Evolutionary conservation across 75 land plant genomes (phyloP), one percentile per base, ranked within the genome.

Genomic region (Ceratopteris richardii): DNA sequence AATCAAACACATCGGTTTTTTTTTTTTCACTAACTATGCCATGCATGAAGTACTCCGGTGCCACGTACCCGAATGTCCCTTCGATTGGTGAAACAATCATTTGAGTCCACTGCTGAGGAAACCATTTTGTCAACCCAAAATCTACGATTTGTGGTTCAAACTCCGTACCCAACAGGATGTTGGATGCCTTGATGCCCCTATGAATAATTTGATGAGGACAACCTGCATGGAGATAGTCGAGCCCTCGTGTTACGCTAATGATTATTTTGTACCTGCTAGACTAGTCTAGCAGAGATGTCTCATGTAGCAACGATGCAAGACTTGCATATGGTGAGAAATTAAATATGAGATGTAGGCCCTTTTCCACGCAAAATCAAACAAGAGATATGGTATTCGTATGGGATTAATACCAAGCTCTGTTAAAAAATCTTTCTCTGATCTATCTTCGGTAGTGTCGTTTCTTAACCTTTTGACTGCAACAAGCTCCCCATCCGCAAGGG

Each of bases 131-230:
- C n/a, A 90, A 77, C 29, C 96, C 96, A 74, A 90, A 90, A 69
- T 90, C 96, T 56, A 83, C 82, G 31, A 90, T 95, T 85, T 83
- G 84, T 14, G 98, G 96, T 46, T 93, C 98, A 71, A 77, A 93
- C 64, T 93, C 89, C 12, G 60, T 62, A 52, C 78, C 80, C 26
- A 93, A 65, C 1, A 93, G 55, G 54, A 93, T 64, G 40, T 89
- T 93, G 23, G 96, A 93, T 2, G 98, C 73, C 70, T 88, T 92
- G 44, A 92, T 92, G 53, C 88, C 97, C 37, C 97, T 68, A 65
- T 92, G 97, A 56, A 92, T 88, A 27, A 92, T 92, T 61, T 96
- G 74, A 47, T 96, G 69, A 33, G 76, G 96, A 58, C 98, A 93
- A 1, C 72, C 77, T 31, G 75, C 81, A 55, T 93, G 98, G 61